phyloP scores from a whole-genome alignment of 2,329 filamentous ascomycete species.

The Parascedosporium putredinis region DNA sequence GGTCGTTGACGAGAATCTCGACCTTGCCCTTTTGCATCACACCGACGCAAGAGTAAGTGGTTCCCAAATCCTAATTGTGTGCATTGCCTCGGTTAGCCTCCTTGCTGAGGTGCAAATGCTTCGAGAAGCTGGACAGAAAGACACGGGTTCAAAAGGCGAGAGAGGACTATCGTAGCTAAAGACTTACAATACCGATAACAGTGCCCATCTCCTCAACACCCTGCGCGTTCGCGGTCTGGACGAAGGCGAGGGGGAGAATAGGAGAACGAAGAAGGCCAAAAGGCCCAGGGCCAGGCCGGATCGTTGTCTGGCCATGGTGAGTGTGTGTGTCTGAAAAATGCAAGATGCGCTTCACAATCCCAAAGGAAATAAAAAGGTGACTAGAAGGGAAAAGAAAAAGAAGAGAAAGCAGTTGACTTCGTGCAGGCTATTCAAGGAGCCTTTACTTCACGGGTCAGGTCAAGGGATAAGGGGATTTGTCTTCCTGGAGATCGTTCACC shows the following conservation, averaged over 20 bases:
- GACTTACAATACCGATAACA: slow-evolving; percentile 78
- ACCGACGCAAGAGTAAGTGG: slow-evolving; percentile 82
- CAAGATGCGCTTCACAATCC: not conserved
- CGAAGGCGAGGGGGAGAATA: slow-evolving; percentile 78
- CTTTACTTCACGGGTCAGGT: slow-evolving; percentile 15
- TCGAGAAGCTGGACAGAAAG: no score
- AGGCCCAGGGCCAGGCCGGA: slow-evolving; percentile 75
- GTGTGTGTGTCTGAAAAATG: slow-evolving; percentile 14
- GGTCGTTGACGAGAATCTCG: slow-evolving; percentile 91
- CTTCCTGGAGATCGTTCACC: slow-evolving; percentile 17
- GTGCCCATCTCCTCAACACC: slow-evolving; percentile 73
- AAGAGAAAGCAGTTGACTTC: slow-evolving; percentile 6
- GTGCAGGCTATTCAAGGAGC: not conserved
- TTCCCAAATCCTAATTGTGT: slow-evolving; percentile 60
- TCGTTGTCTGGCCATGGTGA: slow-evolving; percentile 45
- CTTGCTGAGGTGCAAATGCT: no score
- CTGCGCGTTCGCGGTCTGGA: slow-evolving; percentile 64
- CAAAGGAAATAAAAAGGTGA: slow-evolving; percentile 9
- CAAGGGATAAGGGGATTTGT: slow-evolving; percentile 18
- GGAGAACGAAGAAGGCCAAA: slow-evolving; percentile 81
- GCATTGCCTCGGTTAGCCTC: no score
- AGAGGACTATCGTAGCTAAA: not conserved
- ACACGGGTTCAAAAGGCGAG: not conserved
- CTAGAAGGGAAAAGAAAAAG: slow-evolving; percentile 13
- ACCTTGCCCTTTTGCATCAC: slow-evolving; percentile 94